Conservation (phyloP, 345 rosid species). For the Gossypium herbaceum region DNA sequence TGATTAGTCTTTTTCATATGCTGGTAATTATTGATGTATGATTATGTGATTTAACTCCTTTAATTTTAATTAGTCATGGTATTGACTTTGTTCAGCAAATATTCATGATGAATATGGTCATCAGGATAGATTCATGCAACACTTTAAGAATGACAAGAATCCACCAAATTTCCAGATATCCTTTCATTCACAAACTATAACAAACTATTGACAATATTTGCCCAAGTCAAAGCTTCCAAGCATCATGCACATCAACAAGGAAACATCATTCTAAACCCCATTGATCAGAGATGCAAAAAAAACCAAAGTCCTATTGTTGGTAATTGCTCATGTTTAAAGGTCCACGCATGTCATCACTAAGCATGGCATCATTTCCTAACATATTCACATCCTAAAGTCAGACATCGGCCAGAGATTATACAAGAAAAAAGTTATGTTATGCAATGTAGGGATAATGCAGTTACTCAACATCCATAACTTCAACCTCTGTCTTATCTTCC, state of each 20-base stretch:
- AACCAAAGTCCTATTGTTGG: not conserved
- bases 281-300: not conserved
- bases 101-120: not conserved
- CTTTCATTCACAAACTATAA: not conserved
- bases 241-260: no score
- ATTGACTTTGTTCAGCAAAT: not conserved
- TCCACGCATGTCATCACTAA: not conserved
- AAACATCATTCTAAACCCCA: not conserved
- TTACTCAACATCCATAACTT: conserved; percentile 10
- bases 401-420: not conserved
- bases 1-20: not conserved
- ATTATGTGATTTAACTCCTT: not conserved
- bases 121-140: not conserved
- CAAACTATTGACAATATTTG: no score
- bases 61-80: not conserved
- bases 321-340: not conserved
- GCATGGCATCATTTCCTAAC: not conserved
- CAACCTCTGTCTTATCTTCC: not conserved
- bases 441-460: not conserved
- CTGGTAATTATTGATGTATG: not conserved
- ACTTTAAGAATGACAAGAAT: not conserved
- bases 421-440: not conserved
- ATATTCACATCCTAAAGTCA: not conserved
- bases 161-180: no score
- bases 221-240: not conserved